A percentile compares a stretch with the other conserved stretches of the same genome.
These are phyloP conservation scores for Nicotiana knightiana DNA, from an alignment of 257 asterid species.

Conservation along the genomic window DNA sequence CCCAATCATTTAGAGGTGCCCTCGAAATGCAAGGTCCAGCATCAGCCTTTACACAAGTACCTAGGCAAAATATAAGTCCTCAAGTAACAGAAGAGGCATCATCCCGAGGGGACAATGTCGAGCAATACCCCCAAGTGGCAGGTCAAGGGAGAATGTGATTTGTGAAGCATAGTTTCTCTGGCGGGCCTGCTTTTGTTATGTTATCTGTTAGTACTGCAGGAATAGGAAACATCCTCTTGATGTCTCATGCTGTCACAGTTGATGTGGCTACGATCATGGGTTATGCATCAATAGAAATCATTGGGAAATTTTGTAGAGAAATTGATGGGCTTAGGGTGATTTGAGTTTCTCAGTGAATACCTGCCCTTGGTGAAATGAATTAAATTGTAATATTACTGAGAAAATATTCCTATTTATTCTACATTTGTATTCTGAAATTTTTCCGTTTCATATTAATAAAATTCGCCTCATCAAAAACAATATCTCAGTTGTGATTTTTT, in stretches of 20 bases:
- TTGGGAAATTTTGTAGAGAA: conserved; percentile 6
- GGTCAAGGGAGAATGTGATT: conserved; percentile 8
- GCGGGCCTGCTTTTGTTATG: neutral
- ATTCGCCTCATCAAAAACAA: neutral
- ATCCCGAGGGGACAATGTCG: neutral
- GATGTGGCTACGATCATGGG: conserved; percentile 7
- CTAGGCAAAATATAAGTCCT: conserved; percentile 4
- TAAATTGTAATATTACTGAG: neutral
- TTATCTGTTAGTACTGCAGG: neutral
- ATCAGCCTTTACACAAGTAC: neutral
- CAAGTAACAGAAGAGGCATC: neutral
- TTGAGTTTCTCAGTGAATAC: conserved; percentile 1
- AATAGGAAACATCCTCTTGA: neutral
- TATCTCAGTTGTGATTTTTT: neutral
- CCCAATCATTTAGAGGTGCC: neutral
- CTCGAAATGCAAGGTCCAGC: neutral
- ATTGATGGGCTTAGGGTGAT: neutral
- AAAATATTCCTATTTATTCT: neutral
- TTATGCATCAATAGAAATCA: neutral
- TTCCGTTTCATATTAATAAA: neutral
- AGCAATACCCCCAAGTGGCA: conserved; percentile 2
- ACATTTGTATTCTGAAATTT: neutral
- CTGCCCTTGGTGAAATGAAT: neutral
- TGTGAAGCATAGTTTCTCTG: conserved; percentile 1
- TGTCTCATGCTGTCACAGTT: neutral